A percentile compares a stretch with the other conserved stretches of the same genome.
phyloP scores from a whole-genome alignment of 768 basidiomycete genomes.

The Suillus spraguei region DNA sequence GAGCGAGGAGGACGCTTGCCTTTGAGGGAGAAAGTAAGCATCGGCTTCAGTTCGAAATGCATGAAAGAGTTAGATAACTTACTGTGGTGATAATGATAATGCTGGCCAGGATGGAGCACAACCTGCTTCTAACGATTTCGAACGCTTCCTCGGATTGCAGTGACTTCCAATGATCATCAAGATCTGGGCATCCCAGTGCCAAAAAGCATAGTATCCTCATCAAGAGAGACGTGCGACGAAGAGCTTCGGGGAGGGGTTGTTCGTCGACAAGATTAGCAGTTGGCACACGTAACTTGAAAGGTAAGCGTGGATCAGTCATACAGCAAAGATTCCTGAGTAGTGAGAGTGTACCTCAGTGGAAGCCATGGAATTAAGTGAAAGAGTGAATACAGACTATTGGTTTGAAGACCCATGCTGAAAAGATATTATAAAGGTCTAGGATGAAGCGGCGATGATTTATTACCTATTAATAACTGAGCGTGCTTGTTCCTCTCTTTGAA shows the following conservation, averaged over 20 bases:
- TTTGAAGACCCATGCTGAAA: too few species aligned
- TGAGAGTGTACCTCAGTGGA: neutral
- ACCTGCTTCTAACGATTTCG: neutral
- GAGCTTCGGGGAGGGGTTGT: neutral
- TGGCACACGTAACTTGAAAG: neutral
- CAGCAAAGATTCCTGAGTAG: neutral
- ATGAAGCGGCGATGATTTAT: too few species aligned
- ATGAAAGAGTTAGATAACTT: neutral
- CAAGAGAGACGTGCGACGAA: neutral
- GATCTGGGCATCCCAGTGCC: neutral
- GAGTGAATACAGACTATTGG: too few species aligned
- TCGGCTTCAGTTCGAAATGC: neutral
- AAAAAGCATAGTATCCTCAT: neutral
- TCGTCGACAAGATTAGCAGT: neutral
- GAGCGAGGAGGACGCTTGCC: neutral
- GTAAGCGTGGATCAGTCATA: neutral
- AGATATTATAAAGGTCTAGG: too few species aligned
- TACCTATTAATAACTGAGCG: too few species aligned
- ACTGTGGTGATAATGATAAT: neutral
- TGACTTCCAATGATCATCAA: neutral
- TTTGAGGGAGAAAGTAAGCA: neutral
- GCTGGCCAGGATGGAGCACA: neutral
- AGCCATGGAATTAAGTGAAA: neutral
- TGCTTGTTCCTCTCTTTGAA: constrained; percentile 3
- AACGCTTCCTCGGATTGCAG: neutral